Percentiles rank a stretch among this genome's conserved stretches.
Evolutionary conservation across 495 filamentous ascomycete species (phyloP).

Genomic region (Trichocladium antarcticum): DNA sequence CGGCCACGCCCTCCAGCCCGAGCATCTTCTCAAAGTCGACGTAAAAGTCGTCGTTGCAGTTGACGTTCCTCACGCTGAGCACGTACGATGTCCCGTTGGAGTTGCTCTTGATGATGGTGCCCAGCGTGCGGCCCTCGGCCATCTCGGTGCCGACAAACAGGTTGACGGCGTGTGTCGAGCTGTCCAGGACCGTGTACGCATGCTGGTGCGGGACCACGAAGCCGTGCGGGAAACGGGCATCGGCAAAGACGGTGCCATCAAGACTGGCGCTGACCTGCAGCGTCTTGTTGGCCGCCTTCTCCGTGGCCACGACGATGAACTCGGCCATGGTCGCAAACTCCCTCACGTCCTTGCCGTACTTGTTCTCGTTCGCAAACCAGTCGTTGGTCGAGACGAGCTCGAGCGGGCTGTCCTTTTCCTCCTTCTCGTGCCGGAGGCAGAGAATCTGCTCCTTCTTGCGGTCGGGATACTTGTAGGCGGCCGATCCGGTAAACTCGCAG

Average conservation of each 20-base stretch:
- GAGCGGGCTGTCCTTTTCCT: conserved; percentile 47
- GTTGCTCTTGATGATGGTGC: conserved; percentile 93
- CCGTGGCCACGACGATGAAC: conserved; percentile 81
- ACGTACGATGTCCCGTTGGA: conserved; percentile 95
- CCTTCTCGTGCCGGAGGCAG: conserved; percentile 63
- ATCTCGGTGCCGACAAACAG: conserved; percentile 72
- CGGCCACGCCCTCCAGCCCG: conserved; percentile 75
- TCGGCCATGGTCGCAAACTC: conserved; percentile 88
- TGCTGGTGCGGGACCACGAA: conserved; percentile 61
- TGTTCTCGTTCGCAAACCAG: conserved; percentile 51
- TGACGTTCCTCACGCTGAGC: conserved; percentile 63
- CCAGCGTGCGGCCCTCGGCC: conserved; percentile 49
- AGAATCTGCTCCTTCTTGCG: conserved; percentile 59
- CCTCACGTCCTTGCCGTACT: conserved; percentile 56
- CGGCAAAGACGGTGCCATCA: conserved; percentile 69
- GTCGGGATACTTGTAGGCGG: conserved; percentile 52
- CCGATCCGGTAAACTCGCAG: conserved; percentile 69
- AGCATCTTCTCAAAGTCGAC: conserved; percentile 96
- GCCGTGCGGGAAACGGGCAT: conserved; percentile 73
- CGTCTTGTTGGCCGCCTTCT: conserved; percentile 50
- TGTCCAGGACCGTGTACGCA: conserved; percentile 86
- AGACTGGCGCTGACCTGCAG: conserved; percentile 72
- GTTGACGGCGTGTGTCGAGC: conserved; percentile 84
- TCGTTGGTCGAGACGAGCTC: conserved; percentile 63
- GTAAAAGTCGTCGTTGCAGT: conserved; percentile 60